Percentiles rank a stretch among this genome's conserved stretches.
Conservation (phyloP, 2,329 filamentous ascomycete genomes). For the Pseudogymnoascus sp. region DNA sequence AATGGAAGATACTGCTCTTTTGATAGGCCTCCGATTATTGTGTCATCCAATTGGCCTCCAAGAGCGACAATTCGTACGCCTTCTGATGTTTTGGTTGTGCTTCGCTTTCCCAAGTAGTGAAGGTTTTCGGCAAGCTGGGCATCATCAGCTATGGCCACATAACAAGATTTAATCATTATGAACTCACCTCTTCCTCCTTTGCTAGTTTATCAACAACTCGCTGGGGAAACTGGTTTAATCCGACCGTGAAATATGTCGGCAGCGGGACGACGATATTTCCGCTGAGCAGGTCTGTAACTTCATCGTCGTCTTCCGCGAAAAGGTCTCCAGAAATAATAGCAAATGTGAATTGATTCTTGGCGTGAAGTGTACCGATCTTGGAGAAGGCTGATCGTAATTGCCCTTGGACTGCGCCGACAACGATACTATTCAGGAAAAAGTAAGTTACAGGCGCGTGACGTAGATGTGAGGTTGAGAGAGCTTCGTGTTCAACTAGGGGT, state of each 20-base stretch:
- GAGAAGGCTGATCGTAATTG: constrained; percentile 66
- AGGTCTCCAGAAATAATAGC: constrained; percentile 79
- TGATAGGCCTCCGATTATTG: constrained; percentile 53
- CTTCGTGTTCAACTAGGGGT: not conserved
- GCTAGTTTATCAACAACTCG: constrained; percentile 66
- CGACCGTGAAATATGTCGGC: constrained; percentile 85
- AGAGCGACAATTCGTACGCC: constrained; percentile 81
- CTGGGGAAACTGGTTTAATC: constrained; percentile 61
- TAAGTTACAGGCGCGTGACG: constrained; percentile 17
- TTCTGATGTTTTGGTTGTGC: constrained; percentile 80
- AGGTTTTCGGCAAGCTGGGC: constrained; percentile 76
- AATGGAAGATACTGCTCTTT: constrained; percentile 68
- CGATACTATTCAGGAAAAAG: constrained; percentile 30
- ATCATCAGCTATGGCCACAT: not conserved
- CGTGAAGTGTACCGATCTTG: constrained; percentile 72
- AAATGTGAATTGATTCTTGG: constrained; percentile 82
- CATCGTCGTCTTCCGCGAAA: constrained; percentile 58
- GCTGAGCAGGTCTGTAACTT: constrained; percentile 56
- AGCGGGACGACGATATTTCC: constrained; percentile 69
- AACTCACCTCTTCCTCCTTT: constrained; percentile 51
- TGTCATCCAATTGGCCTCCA: constrained; percentile 62
- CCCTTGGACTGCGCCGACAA: constrained; percentile 76
- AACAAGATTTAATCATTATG: constrained; percentile 9
- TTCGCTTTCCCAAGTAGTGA: constrained; percentile 80
- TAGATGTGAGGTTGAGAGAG: constrained; percentile 13